Evolutionary conservation across 176 grass and related monocot genomes (phyloP), one percentile per base, ranked within the genome.

Genomic region (Oryza glaberrima): DNA sequence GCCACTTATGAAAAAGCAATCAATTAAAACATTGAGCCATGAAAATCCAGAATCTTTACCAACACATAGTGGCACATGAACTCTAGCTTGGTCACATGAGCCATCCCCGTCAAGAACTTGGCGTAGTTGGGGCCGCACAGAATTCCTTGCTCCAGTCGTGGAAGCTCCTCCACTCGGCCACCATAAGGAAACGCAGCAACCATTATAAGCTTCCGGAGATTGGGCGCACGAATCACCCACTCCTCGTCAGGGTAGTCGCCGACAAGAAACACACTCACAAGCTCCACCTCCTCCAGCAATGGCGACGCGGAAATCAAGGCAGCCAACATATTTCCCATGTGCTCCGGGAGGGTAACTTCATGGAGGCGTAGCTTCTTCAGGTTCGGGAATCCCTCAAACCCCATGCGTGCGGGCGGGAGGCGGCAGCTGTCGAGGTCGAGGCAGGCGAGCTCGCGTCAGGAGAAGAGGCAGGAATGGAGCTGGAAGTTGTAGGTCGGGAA

Each of bases 391-490:
- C 46, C 7, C 46, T 48, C 10, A 2, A 6, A 48, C 46, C 46
- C 16, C 28, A 17, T 14, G 28, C 7, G 14, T 46, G 47, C 9
- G 9, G 28, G 30, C 10, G 74, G 49, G 8, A 76, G 74, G 49
- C 74, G 30, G 74, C 30, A 76, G 49, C 9, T 20, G 16, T 25
- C 20, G 17, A 76, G 51, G 74, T 3, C 17, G 49, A 76, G 74
- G 74, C 23, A 58, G 74, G 49, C 12, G 74, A 76, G 74, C 3
- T 38, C 30, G 16, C 30, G 51, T 51, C 74, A 76, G 16, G 74
- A 76, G 16, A 76, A 76, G 51, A 76, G 74, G 32, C 74, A n/a
- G 30, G 30, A 76, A 32, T 76, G 49, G 30, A 76, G 28, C 74
- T 4, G 28, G 16, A 60, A 35, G 7, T 20, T 4, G 30, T 12